Conservation (phyloP, 148 eudicot species). For the Rhododendron vialii region DNA sequence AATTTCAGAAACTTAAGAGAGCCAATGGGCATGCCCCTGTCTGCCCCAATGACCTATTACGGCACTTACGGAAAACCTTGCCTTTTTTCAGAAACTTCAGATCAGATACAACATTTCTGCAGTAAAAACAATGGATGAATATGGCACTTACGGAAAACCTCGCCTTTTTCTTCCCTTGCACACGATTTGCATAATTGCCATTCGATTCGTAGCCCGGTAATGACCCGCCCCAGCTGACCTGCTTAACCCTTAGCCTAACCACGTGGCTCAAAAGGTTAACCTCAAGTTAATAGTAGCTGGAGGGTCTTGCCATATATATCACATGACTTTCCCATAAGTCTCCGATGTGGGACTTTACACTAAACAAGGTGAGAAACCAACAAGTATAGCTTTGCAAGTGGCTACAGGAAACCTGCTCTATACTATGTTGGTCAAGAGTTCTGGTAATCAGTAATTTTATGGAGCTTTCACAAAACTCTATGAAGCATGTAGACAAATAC, state of each 20-base stretch:
- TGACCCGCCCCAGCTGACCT: too few species aligned
- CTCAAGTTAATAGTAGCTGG: too few species aligned
- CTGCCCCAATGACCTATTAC: not conserved
- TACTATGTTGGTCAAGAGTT: not conserved
- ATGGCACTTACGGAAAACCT: not conserved
- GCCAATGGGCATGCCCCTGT: not conserved
- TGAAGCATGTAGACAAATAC: not conserved
- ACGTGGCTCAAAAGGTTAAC: too few species aligned
- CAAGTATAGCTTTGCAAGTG: not conserved
- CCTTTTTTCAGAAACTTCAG: too few species aligned
- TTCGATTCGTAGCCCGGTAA: not conserved
- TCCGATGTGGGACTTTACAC: too few species aligned
- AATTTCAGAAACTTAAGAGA: not conserved
- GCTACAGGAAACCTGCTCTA: not conserved
- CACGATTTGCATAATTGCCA: not conserved
- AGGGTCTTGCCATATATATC: too few species aligned
- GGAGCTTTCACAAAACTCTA: not conserved
- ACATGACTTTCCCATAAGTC: too few species aligned
- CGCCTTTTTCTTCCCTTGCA: not conserved
- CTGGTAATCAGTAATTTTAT: not conserved
- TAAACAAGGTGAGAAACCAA: not conserved
- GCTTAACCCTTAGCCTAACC: too few species aligned
- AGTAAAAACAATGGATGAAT: not conserved
- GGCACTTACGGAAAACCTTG: too few species aligned
- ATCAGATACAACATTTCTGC: not conserved